Evolutionary conservation across 2,329 filamentous ascomycete genomes (phyloP).

Genomic region (Huntiella moniliformis): DNA sequence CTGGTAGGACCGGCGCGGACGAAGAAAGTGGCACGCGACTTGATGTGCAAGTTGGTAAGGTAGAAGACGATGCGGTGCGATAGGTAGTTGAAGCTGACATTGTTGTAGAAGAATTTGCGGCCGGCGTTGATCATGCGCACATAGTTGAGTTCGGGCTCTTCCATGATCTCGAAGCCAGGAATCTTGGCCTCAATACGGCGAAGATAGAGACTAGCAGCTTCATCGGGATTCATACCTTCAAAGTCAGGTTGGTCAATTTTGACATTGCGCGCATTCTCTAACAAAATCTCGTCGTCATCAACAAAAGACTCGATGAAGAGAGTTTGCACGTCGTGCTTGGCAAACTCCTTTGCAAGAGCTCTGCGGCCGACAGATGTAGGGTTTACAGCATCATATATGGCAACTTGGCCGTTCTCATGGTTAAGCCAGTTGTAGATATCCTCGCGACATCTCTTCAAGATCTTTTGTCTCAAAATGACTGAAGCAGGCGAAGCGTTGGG

Average conservation of each 20-base stretch:
- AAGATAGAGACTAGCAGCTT: slow-evolving; percentile 82
- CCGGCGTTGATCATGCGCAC: slow-evolving; percentile 99
- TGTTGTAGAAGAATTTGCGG: slow-evolving; percentile 84
- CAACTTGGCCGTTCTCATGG: slow-evolving; percentile 92
- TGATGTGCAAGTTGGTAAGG: slow-evolving; percentile 92
- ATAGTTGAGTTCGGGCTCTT: slow-evolving; percentile 83
- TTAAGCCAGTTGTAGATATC: slow-evolving; percentile 95
- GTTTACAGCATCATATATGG: slow-evolving; percentile 97
- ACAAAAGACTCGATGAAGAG: slow-evolving; percentile 94
- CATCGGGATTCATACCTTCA: slow-evolving; percentile 74
- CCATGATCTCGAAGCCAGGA: slow-evolving; percentile 91
- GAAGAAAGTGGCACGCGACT: slow-evolving; percentile 84
- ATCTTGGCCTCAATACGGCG: slow-evolving; percentile 81
- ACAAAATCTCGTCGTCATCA: slow-evolving; percentile 79
- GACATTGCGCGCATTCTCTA: slow-evolving; percentile 90
- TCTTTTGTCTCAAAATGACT: slow-evolving; percentile 89
- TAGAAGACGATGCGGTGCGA: slow-evolving; percentile 98
- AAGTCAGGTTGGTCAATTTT: slow-evolving; percentile 98
- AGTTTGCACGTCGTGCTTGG: slow-evolving; percentile 95
- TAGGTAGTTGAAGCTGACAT: slow-evolving; percentile 88
- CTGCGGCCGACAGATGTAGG: slow-evolving; percentile 65
- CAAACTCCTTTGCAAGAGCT: slow-evolving; percentile 82
- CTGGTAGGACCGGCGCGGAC: slow-evolving; percentile 68
- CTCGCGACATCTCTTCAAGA: slow-evolving; percentile 89
- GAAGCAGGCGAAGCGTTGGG: slow-evolving; percentile 83